Evolutionary conservation across 106 monocot genomes (phyloP).

Genomic region (Alisma plantagoaquatica): DNA sequence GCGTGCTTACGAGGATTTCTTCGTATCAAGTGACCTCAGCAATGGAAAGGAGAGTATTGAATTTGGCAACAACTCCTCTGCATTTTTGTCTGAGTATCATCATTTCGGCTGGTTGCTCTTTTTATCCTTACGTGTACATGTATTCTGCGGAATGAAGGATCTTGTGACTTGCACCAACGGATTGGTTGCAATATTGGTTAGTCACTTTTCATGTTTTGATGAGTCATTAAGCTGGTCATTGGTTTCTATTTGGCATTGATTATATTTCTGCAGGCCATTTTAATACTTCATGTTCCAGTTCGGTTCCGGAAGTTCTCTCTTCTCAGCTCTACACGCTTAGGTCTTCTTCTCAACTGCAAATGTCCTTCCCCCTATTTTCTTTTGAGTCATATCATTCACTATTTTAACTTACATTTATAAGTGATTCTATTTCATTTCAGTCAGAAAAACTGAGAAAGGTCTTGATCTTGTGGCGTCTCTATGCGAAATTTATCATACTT

Average conservation of each 20-base stretch:
- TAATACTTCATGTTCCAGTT: no score
- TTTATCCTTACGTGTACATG: neutral
- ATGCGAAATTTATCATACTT: neutral
- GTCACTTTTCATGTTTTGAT: neutral
- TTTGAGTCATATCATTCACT: neutral
- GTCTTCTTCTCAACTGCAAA: neutral
- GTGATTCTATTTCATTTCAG: neutral
- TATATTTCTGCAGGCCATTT: neutral
- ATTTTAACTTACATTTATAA: no score
- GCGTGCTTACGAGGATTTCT: neutral
- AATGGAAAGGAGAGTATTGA: no score
- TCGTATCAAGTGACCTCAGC: neutral
- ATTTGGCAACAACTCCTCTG: no score
- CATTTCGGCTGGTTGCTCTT: neutral
- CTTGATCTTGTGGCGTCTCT: neutral
- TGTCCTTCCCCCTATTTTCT: neutral
- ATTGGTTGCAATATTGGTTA: neutral
- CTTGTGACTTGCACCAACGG: neutral
- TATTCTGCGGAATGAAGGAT: neutral
- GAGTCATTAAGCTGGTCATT: no score
- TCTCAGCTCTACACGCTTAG: neutral
- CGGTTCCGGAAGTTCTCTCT: neutral
- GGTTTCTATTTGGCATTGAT: neutral
- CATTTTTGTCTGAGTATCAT: no score
- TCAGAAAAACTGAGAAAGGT: neutral